Evolutionary conservation across 441 rosid species (phyloP).

Genomic region (Gossypium lobatum): DNA sequence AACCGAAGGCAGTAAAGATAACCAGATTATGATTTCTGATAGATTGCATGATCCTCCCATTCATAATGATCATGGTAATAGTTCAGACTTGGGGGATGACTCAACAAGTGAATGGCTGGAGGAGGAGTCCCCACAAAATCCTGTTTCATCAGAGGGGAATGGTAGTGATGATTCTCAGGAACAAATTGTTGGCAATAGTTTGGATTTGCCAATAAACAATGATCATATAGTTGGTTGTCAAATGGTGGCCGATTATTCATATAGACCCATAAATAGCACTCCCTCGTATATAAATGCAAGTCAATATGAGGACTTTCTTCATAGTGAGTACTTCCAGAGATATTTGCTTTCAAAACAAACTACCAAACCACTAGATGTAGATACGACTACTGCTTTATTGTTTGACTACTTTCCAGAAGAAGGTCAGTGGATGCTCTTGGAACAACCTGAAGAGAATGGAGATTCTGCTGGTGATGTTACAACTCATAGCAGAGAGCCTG

Average conservation of each 20-base stretch:
- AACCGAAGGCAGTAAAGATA: conserved; percentile 23
- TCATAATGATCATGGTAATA: conserved; percentile 15
- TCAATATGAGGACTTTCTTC: conserved; percentile 28
- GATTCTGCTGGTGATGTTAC: conserved; percentile 28
- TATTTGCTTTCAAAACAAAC: conserved; percentile 46
- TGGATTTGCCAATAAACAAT: conserved; percentile 19
- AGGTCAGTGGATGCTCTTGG: conserved; percentile 87
- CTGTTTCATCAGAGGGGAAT: conserved; percentile 16
- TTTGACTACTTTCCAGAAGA: conserved; percentile 93
- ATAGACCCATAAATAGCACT: conserved; percentile 29
- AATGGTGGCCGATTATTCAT: conserved; percentile 27
- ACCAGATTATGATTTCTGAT: conserved; percentile 21
- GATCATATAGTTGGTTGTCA: conserved; percentile 32
- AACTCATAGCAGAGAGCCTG: conserved; percentile 22
- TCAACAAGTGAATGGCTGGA: conserved; percentile 26
- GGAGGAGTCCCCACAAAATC: conserved; percentile 22
- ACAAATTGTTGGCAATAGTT: conserved; percentile 9
- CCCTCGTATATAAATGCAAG: conserved; percentile 31
- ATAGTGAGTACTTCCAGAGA: conserved; percentile 32
- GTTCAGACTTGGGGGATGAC: conserved; percentile 15
- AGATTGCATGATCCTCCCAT: conserved; percentile 18
- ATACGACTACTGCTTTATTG: conserved; percentile 63
- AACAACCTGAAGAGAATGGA: conserved; percentile 46
- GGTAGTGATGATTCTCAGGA: conserved; percentile 17
- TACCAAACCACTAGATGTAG: conserved; percentile 55